Base-by-base conservation (phyloP, 208 protist genomes). In the Tritrichomonas musculus region DNA sequence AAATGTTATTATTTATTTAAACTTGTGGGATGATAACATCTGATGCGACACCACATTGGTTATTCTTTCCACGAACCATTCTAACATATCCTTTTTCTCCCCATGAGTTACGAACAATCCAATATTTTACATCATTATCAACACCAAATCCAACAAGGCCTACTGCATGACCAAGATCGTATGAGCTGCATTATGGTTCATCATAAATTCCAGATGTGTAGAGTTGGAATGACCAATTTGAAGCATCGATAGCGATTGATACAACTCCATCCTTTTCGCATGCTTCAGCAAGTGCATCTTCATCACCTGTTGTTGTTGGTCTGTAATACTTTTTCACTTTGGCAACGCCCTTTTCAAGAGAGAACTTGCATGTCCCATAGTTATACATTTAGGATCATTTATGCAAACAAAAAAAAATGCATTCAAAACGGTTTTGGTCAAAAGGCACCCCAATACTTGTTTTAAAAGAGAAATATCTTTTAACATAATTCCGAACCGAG, bases 101-200 rank as follows among this genome's bases (percentile, higher is more conserved):
- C 95, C 95, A 96, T 17, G 93, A 95, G 94, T 96, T 96, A 92
- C 95, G 95, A n/a, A n/a, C n/a, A n/a, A n/a, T n/a, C n/a, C n/a
- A n/a, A n/a, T n/a, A n/a, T n/a, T n/a, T n/a, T n/a, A n/a, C 47
- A 9, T 44, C 93, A 27, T n/a, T 57, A 11, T 92, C 82, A 27
- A 20, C 9, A 66, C 82, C 82, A 25, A 47, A 92, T 17, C 82
- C 82, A 92, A 92, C 82, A 39, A 92, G 50, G 20, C 50, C 82
- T 27, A 92, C 55, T 49, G 47, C 82, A 50, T 92, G 82, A 39
- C 66, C 41, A 36, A 92, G 47, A n/a, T 4, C 4, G 41, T 25
- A 47, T 25, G 73, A 82, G 8, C 36, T 57, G 93, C 94, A 95
- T 30, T 14, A 14, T 2, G 27, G 17, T 75, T 95, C 69, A 49